phyloP scores from a whole-genome alignment of 2,329 filamentous ascomycete species.

The Aspergillus bombycis region DNA sequence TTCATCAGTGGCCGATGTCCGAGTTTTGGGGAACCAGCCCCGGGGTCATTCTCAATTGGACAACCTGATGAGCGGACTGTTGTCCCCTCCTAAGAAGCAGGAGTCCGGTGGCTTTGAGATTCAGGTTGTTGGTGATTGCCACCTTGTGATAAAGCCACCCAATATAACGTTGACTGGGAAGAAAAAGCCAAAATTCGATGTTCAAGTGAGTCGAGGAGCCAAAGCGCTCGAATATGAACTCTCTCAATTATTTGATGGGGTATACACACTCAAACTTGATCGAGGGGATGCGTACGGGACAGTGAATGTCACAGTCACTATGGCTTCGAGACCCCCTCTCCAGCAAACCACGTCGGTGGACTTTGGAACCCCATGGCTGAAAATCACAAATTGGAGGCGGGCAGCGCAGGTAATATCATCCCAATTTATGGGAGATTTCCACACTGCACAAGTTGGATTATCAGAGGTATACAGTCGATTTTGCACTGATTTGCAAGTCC shows the following conservation, averaged over 20 bases:
- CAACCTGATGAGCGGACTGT: slow-evolving; percentile 29
- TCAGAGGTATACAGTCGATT: slow-evolving; percentile 42
- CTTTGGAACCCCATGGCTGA: slow-evolving; percentile 52
- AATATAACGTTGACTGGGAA: slow-evolving; percentile 45
- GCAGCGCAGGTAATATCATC: slow-evolving; percentile 41
- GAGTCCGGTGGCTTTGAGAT: slow-evolving; percentile 52
- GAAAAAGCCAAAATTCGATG: slow-evolving; percentile 52
- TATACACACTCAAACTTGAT: slow-evolving; percentile 56
- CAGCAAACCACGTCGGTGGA: slow-evolving; percentile 44
- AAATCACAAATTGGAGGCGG: slow-evolving; percentile 50
- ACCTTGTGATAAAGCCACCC: slow-evolving; percentile 57
- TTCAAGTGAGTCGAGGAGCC: slow-evolving; percentile 51
- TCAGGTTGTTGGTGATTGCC: slow-evolving; percentile 57
- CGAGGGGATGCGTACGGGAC: slow-evolving; percentile 53
- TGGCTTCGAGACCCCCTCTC: slow-evolving; percentile 37
- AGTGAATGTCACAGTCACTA: slow-evolving; percentile 53
- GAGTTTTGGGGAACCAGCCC: slow-evolving; percentile 18
- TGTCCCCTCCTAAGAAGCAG: slow-evolving; percentile 23
- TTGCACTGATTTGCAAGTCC: slow-evolving; percentile 41
- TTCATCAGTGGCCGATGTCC: slow-evolving; percentile 23
- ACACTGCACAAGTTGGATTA: slow-evolving; percentile 41
- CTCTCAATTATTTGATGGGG: slow-evolving; percentile 56
- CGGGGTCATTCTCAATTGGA: slow-evolving; percentile 27
- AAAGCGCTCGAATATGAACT: slow-evolving; percentile 48
- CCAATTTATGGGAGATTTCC: slow-evolving; percentile 42